Base-by-base conservation (phyloP, 1,284 basidiomycete species). In the Leccinum griseonigrum region DNA sequence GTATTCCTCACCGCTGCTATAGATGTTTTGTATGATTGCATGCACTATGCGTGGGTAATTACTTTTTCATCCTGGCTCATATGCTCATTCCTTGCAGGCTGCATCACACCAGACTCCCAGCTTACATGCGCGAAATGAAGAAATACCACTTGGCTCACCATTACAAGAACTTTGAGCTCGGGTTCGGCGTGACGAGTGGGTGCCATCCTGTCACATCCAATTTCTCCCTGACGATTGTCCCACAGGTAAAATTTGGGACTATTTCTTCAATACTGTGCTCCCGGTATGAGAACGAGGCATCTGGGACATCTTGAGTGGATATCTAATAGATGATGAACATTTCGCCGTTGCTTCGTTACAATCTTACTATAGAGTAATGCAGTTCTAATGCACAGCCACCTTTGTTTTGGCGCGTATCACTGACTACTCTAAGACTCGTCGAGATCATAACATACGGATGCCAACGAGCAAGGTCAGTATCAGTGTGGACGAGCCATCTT, bases 141-240 rank as follows among this genome's bases (percentile, higher is more conserved):
- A 91, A 92, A 74, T 98, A 98, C 73, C 97, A 99, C 72, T 86
- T 99, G 66, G 95, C 95, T n/a, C 96, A 98, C 74, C 97, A 98
- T 77, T 98, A 96, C 83, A 96, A 97, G 79, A 95, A 98, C 82
- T 65, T 94, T 74, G 95, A 98, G 74, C 88, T 98, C 55, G 97
- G 95, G n/a, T 99, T 97, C 71, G 97, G 97, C 55, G 97, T 99
- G 22, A 98, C 91, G 5, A 93, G 91, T 90, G 66, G 59, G 85
- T 77, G 48, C 54, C 32, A 22, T 61, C 58, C 57, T 59, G 9
- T 54, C 29, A 16, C 18, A 26, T 29, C 16, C 22, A 28, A 52
- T 46, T 46, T 26, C 51, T 50, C 28, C 56, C 60, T 72, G 38
- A 67, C 54, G 28, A 13, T 40, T 10, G 54, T 56, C 56, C 58